Base-by-base conservation (phyloP, 768 basidiomycete species). In the Leccinum rimulosum region DNA sequence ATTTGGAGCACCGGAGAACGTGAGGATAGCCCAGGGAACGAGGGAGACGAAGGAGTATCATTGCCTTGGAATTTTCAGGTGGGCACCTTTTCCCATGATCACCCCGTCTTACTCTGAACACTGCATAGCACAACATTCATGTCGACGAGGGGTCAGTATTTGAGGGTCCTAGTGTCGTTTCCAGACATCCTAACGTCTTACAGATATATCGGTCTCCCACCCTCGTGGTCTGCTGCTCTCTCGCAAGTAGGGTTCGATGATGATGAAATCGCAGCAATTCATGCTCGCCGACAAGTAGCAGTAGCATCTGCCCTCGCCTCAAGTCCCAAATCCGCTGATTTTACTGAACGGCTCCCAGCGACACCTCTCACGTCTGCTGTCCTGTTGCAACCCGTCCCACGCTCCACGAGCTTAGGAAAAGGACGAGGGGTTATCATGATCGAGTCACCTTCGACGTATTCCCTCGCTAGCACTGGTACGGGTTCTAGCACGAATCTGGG, bases 41-140 rank as follows among this genome's bases (percentile, higher is more conserved):
- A 66, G 1, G 82, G 81, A 6, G 88, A 90, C 62, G 82, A 84
- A 17, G 80, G 78, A 27, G 87, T 91, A 47, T 85, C 87, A 0
- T 61, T 76, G 61, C 89, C 89, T 4, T 90, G 85, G 83, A 89
- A 89, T 69, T 89, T 91, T 60, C 86, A 87, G 80, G 87, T 84
- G 68, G 50, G 66, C 52, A 12, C 25, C 2, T 54, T 58, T 61
- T 30, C 61, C 12, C 14, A 50, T 30, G 1, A 22, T 4, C 50
- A 3, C 47, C 15, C 8, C 10, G 9, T 54, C 62, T 61, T 8
- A 64, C 53, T 30, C 48, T 45, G 53, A 19, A 33, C 45, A 7
- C 50, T 28, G 7, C 49, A n/a, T 49, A 89, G 88, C 89, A 91
- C 68, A 81, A 91, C 66, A 83, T 91, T 35, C 89, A 91, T 66